Base-by-base conservation (phyloP, 371 early-diverging fungal species). In the Mortierella sp. region DNA sequence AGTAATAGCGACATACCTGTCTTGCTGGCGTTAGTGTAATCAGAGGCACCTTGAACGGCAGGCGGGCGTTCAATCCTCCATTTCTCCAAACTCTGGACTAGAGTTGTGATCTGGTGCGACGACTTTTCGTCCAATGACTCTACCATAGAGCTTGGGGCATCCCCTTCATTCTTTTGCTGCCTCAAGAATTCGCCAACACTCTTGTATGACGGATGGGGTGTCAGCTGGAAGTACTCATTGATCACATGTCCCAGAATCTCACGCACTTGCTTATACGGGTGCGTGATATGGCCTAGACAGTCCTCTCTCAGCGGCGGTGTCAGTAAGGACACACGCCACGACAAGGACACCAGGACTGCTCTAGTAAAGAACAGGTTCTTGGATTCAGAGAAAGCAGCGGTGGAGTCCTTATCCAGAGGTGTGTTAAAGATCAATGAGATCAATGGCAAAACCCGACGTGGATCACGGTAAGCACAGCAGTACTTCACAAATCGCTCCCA, bases 241-340 rank as follows among this genome's bases (percentile, higher is more conserved):
- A 96, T 89, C 64, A 90, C 87, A 1, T 85, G 84, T 30, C 96
- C 97, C 24, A 96, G 78, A 11, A 88, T 85, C 72, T 96, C 95
- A 8, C 97, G 91, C 28, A 97, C 95, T 80, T 95, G 96, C 77
- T 96, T 92, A 85, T 97, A 97, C 1, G 96, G 96, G 77, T 95
- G 94, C 2, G 88, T 84, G 52, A 96, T 66, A 39, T 89, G 88
- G 0, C 75, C 73, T 37, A 94, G 43, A 57, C 92, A 90, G 0
- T 84, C 85, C 28, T 87, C 85, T 26, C 92, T 71, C 64, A 93
- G 72, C 1, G 79, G 59, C 1, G 83, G 69, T 0, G 87, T 77
- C 43, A 86, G 64, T 12, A 93, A 86, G 9, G 83, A 73, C 1
- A 92, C 83, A 9, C 95, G 87, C 96, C 96, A 97, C 35, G 88